Percentiles rank a stretch among this genome's conserved stretches.
phyloP scores from a whole-genome alignment of 352 stramenopile genomes.

The Pythium myriotylum region DNA sequence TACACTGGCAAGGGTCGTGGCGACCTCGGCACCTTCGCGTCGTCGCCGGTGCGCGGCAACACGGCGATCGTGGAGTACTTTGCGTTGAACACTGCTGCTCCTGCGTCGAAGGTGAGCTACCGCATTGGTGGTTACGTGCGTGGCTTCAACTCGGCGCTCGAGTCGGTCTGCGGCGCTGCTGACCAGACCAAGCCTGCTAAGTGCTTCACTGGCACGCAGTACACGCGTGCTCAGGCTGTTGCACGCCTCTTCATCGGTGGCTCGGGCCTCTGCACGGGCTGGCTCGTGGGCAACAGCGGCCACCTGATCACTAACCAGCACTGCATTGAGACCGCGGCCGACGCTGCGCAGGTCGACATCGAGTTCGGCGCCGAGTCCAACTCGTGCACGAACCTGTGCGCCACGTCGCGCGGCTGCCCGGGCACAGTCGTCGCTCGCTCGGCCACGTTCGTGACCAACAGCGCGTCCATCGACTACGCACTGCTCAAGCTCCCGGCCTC shows the following conservation, averaged over 20 bases:
- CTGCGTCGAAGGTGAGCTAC: conserved; percentile 16
- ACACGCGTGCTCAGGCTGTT: conserved; percentile 24
- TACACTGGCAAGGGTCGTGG: conserved; percentile 25
- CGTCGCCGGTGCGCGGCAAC: conserved; percentile 17
- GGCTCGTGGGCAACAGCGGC: too few species aligned
- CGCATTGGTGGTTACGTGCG: conserved; percentile 26
- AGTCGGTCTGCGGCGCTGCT: conserved; percentile 30
- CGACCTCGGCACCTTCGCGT: conserved; percentile 23
- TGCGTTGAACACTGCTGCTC: conserved; percentile 8
- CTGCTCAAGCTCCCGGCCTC: conserved; percentile 18
- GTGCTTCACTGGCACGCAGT: conserved; percentile 32
- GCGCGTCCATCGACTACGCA: conserved; percentile 25
- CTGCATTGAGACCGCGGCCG: conserved; percentile 24
- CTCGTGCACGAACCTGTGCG: conserved; percentile 22
- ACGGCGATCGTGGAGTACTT: conserved; percentile 25
- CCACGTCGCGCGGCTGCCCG: conserved; percentile 26
- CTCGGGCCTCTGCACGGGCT: conserved; percentile 34
- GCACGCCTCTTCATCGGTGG: conserved; percentile 37
- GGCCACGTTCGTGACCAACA: conserved; percentile 28
- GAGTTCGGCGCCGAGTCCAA: conserved; percentile 30
- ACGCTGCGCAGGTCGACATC: conserved; percentile 27
- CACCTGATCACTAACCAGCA: conserved; percentile 33
- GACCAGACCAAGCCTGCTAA: conserved; percentile 36
- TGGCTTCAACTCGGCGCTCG: conserved; percentile 23
- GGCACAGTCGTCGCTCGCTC: conserved; percentile 20